Conservation (phyloP, 2,329 filamentous ascomycete species). For the Colletotrichum eleusines region DNA sequence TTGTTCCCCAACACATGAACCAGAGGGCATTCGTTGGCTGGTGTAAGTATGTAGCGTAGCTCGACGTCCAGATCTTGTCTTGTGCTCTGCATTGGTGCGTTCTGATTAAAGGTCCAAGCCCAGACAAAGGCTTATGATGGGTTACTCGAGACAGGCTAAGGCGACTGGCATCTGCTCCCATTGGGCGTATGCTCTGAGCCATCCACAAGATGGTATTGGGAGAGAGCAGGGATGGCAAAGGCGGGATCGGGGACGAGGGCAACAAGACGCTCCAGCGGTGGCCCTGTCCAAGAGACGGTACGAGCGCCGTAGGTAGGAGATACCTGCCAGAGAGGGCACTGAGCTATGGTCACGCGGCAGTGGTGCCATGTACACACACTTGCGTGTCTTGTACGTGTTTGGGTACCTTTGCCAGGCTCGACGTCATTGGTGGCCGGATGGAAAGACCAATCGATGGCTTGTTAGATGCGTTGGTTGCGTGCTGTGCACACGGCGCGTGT, state of each 20-base stretch:
- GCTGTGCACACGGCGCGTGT: conserved; percentile 9
- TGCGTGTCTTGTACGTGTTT: neutral
- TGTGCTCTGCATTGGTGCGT: conserved; percentile 26
- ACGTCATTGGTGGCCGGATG: neutral
- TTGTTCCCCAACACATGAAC: no score
- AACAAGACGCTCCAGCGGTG: conserved; percentile 5
- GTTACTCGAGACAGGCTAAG: conserved; percentile 40
- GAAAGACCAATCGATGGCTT: no score
- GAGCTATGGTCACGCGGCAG: no score
- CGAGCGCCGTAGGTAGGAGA: conserved; percentile 7
- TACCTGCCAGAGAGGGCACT: neutral
- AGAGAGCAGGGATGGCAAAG: conserved; percentile 26
- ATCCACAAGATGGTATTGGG: conserved; percentile 32
- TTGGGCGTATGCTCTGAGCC: conserved; percentile 29
- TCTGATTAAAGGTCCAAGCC: conserved; percentile 43
- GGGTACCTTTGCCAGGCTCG: neutral
- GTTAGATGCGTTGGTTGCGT: no score
- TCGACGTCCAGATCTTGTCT: conserved; percentile 16
- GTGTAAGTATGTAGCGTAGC: neutral
- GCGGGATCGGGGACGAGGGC: conserved; percentile 27
- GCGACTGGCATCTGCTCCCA: conserved; percentile 19
- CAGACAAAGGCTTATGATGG: conserved; percentile 29
- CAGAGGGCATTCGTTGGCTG: neutral
- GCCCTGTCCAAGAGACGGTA: conserved; percentile 18
- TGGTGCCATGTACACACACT: no score